A percentile compares a stretch with the other conserved stretches of the same genome.
Evolutionary conservation across 345 rosid species (phyloP).

Genomic region (Acer campestre): DNA sequence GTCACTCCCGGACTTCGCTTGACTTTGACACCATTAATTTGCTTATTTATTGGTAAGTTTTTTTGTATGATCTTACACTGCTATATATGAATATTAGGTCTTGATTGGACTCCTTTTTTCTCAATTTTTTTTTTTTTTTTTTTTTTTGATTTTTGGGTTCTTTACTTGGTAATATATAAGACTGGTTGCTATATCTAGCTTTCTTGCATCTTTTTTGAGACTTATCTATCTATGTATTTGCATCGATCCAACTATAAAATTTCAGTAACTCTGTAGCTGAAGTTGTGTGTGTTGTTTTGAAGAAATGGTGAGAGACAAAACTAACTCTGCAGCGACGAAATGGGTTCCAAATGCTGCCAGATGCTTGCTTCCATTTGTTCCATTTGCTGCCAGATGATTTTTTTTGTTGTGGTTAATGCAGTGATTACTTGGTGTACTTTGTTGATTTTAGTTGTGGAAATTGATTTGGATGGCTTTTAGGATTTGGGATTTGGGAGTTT

Average conservation of each 20-base stretch:
- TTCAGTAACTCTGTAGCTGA: no score
- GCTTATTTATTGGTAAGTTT: background rate
- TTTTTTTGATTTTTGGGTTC: background rate
- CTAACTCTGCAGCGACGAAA: conserved; percentile 3
- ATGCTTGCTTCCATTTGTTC: no score
- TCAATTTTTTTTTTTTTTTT: background rate
- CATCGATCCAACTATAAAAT: background rate
- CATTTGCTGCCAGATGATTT: no score
- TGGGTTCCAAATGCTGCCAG: no score
- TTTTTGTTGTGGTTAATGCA: no score
- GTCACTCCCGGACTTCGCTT: no score
- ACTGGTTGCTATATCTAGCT: background rate
- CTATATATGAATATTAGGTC: background rate
- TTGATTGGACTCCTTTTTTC: background rate
- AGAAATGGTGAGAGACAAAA: conserved; percentile 75
- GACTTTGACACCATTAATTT: no score
- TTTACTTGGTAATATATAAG: conserved; percentile 14
- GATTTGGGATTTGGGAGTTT: no score
- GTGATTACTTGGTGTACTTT: no score
- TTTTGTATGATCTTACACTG: background rate
- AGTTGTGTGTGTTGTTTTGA: background rate
- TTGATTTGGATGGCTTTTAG: no score
- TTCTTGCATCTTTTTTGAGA: background rate
- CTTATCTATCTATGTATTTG: background rate
- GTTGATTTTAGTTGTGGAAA: no score